Percentiles rank a stretch among this genome's conserved stretches.
phyloP scores from a whole-genome alignment of 78 protist genomes.

The slime mould (Dictyostelium discoideum) region dicty_2.7 NC_007089.4:605501-606000 shows the following conservation, averaged over 20 bases:
- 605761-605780: slow-evolving; percentile 50
- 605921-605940: not conserved
- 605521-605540: not conserved
- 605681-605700: slow-evolving; percentile 51
- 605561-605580: slow-evolving; percentile 35
- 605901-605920: not conserved
- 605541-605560: slow-evolving; percentile 38
- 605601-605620: slow-evolving; percentile 69
- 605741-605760: slow-evolving; percentile 28
- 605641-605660: slow-evolving; percentile 50
- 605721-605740: slow-evolving; percentile 51
- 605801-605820: slow-evolving; percentile 25
- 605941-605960: not conserved
- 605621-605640: slow-evolving; percentile 23
- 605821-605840: slow-evolving; percentile 19
- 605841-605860: slow-evolving; percentile 13
- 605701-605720: slow-evolving; percentile 13
- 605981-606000: not conserved
- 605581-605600: slow-evolving; percentile 42
- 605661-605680: slow-evolving; percentile 18
- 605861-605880: not conserved
- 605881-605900: not conserved
- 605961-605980: not conserved
- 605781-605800: slow-evolving; percentile 49
- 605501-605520: not conserved